These are phyloP conservation scores for Diaporthe ampelina DNA, from an alignment of 2,329 filamentous ascomycete species.

Conservation along the genomic window DNA sequence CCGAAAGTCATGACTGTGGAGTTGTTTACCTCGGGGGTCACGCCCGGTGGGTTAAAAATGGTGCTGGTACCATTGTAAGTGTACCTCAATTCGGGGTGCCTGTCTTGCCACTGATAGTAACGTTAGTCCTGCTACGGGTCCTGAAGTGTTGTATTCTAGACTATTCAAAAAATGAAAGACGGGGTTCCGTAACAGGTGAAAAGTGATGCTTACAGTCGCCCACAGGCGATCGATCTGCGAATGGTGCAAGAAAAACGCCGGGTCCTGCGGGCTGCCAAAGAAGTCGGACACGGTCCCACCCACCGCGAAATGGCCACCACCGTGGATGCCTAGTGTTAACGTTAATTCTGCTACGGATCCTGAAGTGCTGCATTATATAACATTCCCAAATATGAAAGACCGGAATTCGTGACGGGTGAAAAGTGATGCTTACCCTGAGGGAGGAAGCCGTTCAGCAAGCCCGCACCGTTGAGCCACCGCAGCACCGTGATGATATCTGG, in stretches of 20 bases:
- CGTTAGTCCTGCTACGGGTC: no score
- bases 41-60: slow-evolving; percentile 30
- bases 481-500: slow-evolving; percentile 41
- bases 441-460: slow-evolving; percentile 23
- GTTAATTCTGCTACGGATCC: no score
- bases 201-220: slow-evolving; percentile 17
- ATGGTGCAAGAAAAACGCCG: slow-evolving; percentile 53
- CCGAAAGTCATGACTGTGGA: slow-evolving; percentile 35
- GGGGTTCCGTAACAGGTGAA: no score
- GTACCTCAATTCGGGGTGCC: slow-evolving; percentile 21
- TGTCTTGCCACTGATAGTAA: slow-evolving; percentile 40
- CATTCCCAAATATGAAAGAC: no score
- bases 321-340: slow-evolving; percentile 33
- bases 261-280: slow-evolving; percentile 45
- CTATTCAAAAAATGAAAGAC: no score
- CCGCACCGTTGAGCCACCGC: slow-evolving; percentile 36
- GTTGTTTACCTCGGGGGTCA: slow-evolving; percentile 33
- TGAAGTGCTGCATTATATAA: no score
- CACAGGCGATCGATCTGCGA: slow-evolving; percentile 47
- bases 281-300: slow-evolving; percentile 32
- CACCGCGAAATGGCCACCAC: slow-evolving; percentile 30
- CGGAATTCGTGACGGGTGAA: no score
- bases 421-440: background rate
- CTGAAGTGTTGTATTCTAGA: no score
- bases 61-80: slow-evolving; percentile 36